Conservation (phyloP, 805 yeast species). For the Suhomyces sp. region DNA sequence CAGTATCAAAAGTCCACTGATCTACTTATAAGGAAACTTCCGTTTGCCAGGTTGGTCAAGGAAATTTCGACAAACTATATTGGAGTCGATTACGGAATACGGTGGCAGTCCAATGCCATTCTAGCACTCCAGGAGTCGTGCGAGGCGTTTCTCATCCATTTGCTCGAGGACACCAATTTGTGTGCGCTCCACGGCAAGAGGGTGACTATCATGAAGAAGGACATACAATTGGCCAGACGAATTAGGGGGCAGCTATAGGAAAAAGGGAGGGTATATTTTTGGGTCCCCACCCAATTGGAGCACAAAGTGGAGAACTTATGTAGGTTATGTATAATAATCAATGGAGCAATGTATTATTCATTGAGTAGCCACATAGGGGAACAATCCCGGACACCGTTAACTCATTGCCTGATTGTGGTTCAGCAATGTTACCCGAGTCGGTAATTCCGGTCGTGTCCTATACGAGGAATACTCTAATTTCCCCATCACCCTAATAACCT, state of each 20-base stretch:
- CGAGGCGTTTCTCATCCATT: conserved; percentile 71
- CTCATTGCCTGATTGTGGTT: not conserved
- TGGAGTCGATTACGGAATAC: conserved; percentile 52
- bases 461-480: too few species aligned
- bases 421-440: not conserved
- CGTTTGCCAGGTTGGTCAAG: conserved; percentile 73
- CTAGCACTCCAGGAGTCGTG: conserved; percentile 79
- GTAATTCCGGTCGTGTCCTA: not conserved
- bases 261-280: too few species aligned
- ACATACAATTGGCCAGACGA: conserved; percentile 75
- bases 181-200: conserved; percentile 78
- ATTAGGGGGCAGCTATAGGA: conserved; percentile 51
- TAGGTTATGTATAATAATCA: not conserved
- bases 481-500: too few species aligned
- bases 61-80: conserved; percentile 65
- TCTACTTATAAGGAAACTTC: conserved; percentile 63
- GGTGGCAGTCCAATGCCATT: conserved; percentile 80
- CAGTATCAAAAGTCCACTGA: conserved; percentile 68
- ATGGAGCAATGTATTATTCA: not conserved
- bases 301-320: not conserved
- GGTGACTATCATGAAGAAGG: conserved; percentile 84
- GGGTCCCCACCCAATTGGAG: too few species aligned
- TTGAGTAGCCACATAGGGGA: not conserved
- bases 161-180: conserved; percentile 73
- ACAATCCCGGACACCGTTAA: not conserved